Evolutionary conservation across 495 filamentous ascomycete species (phyloP).

Genomic region (Patellaria atrata): DNA sequence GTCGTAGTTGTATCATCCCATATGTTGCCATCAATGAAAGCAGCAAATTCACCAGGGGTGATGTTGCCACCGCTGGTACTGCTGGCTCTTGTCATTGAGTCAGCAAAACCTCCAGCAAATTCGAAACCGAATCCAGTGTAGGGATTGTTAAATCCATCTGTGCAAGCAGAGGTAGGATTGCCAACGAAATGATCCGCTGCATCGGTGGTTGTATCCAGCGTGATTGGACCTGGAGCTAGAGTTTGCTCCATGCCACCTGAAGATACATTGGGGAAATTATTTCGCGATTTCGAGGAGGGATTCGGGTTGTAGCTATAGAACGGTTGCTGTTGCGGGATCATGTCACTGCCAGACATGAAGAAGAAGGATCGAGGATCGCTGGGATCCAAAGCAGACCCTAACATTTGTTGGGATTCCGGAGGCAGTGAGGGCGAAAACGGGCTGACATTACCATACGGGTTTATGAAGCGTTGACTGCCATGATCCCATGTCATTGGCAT

Average conservation of each 20-base stretch:
- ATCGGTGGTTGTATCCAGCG: conserved; percentile 1
- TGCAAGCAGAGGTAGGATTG: conserved; percentile 3
- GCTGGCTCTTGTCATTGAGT: neutral
- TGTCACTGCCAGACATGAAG: conserved; percentile 32
- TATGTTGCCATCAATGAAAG: neutral
- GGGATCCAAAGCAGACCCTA: conserved; percentile 31
- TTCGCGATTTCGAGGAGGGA: conserved; percentile 5
- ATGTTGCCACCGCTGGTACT: neutral
- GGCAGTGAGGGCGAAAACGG: conserved; percentile 34
- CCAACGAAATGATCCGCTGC: neutral
- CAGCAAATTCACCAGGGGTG: conserved; percentile 1
- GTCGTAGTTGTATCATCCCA: neutral
- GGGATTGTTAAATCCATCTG: conserved; percentile 4
- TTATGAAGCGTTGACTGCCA: no score
- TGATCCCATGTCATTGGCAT: no score
- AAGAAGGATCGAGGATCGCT: conserved; percentile 29
- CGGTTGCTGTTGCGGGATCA: conserved; percentile 16
- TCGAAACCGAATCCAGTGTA: neutral
- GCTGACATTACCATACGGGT: conserved; percentile 17
- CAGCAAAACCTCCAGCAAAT: neutral
- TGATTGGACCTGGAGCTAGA: conserved; percentile 1
- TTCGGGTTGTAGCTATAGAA: conserved; percentile 30
- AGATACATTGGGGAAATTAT: neutral
- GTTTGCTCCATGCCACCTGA: conserved; percentile 11
- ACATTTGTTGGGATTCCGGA: conserved; percentile 34